A percentile compares a stretch with the other conserved stretches of the same genome.
These are phyloP conservation scores for Ceratorhiza oryzae-sativae DNA, from an alignment of 1,284 basidiomycete species.

Conservation along the genomic window DNA sequence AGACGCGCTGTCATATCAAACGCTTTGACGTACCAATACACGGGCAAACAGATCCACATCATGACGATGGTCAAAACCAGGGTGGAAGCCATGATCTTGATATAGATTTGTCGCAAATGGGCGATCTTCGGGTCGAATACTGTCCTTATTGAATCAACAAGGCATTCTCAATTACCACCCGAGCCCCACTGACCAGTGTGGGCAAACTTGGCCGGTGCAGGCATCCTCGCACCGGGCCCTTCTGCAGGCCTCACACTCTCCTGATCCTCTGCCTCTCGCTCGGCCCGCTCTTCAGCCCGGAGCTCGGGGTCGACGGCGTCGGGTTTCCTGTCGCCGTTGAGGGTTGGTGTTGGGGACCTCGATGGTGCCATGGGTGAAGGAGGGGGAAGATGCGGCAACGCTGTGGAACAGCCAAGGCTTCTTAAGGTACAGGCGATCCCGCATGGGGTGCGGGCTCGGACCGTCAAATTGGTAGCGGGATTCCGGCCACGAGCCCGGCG, in stretches of 20 bases:
- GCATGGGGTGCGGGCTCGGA: conserved; percentile 10
- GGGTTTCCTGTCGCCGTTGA: neutral
- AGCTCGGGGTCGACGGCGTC: neutral
- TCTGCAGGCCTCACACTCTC: conserved; percentile 6
- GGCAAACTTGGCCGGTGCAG: conserved; percentile 24
- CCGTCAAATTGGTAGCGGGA: conserved; percentile 36
- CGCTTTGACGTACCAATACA: conserved; percentile 15
- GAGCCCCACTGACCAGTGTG: conserved; percentile 10
- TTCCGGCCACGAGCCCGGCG: conserved; percentile 43
- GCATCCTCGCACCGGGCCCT: conserved; percentile 10
- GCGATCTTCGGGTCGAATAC: conserved; percentile 41
- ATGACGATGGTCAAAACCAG: conserved; percentile 39
- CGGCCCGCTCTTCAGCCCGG: neutral
- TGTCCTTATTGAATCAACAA: neutral
- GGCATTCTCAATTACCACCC: neutral
- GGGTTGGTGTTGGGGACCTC: conserved; percentile 9
- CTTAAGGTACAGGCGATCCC: neutral
- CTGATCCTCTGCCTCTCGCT: neutral
- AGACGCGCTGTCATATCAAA: neutral
- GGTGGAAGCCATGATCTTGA: conserved; percentile 38
- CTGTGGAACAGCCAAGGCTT: neutral
- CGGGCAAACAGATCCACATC: conserved; percentile 39
- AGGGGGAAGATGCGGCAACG: neutral
- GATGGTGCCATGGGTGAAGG: neutral
- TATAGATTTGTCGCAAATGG: conserved; percentile 39